Evolutionary conservation across 2,329 filamentous ascomycete species (phyloP).

Genomic region (Paraconiothyrium sp.): DNA sequence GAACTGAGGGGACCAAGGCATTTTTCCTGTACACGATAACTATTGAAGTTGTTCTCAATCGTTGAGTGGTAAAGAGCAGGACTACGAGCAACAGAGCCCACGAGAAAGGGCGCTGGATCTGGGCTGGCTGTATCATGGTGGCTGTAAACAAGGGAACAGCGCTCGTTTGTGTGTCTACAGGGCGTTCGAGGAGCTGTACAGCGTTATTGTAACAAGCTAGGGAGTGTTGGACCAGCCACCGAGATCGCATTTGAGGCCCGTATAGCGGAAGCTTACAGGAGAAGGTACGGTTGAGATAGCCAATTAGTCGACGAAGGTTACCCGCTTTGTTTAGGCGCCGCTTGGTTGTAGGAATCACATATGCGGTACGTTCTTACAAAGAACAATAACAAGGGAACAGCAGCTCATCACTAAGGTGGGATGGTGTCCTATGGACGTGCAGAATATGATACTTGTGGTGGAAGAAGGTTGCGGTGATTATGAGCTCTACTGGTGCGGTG

Average conservation of each 20-base stretch:
- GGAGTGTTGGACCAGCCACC: background rate
- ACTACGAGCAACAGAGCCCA: slow-evolving; percentile 6
- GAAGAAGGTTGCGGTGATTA: background rate
- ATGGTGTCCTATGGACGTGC: background rate
- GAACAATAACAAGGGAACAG: background rate
- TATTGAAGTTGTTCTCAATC: background rate
- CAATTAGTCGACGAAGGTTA: slow-evolving; percentile 8
- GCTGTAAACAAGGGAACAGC: background rate
- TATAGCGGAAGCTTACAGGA: background rate
- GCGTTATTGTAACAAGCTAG: background rate
- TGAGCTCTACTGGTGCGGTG: background rate
- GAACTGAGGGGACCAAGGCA: slow-evolving; percentile 52
- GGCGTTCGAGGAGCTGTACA: background rate
- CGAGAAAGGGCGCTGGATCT: background rate
- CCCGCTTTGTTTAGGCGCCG: slow-evolving; percentile 19
- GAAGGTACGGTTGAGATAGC: background rate
- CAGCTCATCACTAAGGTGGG: background rate
- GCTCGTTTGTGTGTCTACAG: background rate
- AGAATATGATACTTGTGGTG: background rate
- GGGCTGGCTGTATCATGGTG: background rate
- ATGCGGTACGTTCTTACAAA: background rate
- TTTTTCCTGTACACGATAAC: background rate
- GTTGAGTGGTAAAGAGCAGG: background rate
- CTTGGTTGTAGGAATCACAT: slow-evolving; percentile 7
- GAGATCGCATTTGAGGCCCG: slow-evolving; percentile 13